These are phyloP conservation scores for Termitomyces bulborhizus DNA, from an alignment of 768 basidiomycete species.

Conservation along the genomic window DNA sequence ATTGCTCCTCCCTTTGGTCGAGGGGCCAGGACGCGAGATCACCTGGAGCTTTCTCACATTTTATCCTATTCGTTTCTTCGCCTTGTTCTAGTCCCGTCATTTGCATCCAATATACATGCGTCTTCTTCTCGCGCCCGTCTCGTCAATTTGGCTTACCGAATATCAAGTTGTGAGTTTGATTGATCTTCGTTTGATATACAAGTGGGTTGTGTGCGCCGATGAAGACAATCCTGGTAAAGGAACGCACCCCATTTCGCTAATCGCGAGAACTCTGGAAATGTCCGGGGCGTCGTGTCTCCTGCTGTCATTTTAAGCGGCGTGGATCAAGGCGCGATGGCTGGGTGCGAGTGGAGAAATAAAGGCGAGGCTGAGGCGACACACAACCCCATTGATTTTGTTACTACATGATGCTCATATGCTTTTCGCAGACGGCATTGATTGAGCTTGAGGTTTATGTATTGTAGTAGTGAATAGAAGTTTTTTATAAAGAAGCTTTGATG, in stretches of 20 bases:
- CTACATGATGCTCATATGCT: not conserved
- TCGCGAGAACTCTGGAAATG: constrained; percentile 25
- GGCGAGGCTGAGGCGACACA: constrained; percentile 76
- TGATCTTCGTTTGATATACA: constrained; percentile 11
- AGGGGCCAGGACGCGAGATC: constrained; percentile 88
- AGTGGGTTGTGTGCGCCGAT: constrained; percentile 32
- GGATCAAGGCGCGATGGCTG: constrained; percentile 32
- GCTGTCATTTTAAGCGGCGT: constrained; percentile 7
- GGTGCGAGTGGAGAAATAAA: constrained; percentile 76
- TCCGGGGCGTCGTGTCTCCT: constrained; percentile 23
- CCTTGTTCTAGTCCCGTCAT: constrained; percentile 9
- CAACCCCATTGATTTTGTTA: not conserved
- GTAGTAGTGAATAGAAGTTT: not conserved
- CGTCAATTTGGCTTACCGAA: not conserved
- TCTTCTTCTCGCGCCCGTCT: not conserved
- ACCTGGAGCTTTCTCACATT: constrained; percentile 79
- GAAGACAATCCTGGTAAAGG: constrained; percentile 90
- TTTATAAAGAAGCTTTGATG: constrained; percentile 3
- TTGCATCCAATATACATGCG: constrained; percentile 7
- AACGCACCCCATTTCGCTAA: constrained; percentile 57
- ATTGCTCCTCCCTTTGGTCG: constrained; percentile 85
- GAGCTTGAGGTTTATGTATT: not conserved
- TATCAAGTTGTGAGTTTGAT: constrained; percentile 11
- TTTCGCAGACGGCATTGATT: not conserved
- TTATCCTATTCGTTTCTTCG: constrained; percentile 12